Evolutionary conservation across 2,329 filamentous ascomycete genomes (phyloP), one percentile per base, ranked within the genome.

Genomic region (Neofusicoccum ribis): DNA sequence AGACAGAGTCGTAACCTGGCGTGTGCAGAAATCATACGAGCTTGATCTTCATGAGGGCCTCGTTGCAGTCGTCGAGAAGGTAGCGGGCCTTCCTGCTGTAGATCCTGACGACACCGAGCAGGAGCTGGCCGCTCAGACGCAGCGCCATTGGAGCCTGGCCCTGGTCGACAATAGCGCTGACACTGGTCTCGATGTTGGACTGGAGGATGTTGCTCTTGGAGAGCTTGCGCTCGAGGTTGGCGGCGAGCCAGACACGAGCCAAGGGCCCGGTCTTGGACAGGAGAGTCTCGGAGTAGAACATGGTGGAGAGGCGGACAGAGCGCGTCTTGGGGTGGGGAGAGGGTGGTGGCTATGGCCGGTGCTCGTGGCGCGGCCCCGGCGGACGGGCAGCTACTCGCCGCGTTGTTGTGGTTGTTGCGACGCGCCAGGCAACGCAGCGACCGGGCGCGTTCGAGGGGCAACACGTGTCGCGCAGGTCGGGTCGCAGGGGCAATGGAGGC

Each of bases 221-320:
- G 67, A 99, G 88, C 83, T 98, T 99, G 84, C 94, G 93, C 86
- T 98, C 95, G 69, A 98, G 85, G 80, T 98, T 99, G 82, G 95
- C 93, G 37, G 95, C 97, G 68, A 98, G 87, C 95, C 95, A 99
- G 82, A 98, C 93, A 76, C 93, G 92, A 81, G 95, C 95, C 84
- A 99, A 82, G 74, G 95, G 94, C 83, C 95, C 95, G 72, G 92
- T 97, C 89, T 97, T 97, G 78, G 93, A 93, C 73, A 99, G 87
- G 66, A 99, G 87, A 64, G 92, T 93, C 83, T 97, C 93, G 63
- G 95, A 97, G 80, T 97, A 98, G 82, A 99, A 99, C 95, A 99
- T 99, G 73, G 68, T 74, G 8, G 8, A 23, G n/a, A 46, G 7
- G 31, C n/a, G 20, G 51, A 9, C 12, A 20, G 5, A 15, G 15